Evolutionary conservation across 2,329 filamentous ascomycete species (phyloP), one percentile per base, ranked within the genome.

Genomic region (Arachnopeziza araneosa): DNA sequence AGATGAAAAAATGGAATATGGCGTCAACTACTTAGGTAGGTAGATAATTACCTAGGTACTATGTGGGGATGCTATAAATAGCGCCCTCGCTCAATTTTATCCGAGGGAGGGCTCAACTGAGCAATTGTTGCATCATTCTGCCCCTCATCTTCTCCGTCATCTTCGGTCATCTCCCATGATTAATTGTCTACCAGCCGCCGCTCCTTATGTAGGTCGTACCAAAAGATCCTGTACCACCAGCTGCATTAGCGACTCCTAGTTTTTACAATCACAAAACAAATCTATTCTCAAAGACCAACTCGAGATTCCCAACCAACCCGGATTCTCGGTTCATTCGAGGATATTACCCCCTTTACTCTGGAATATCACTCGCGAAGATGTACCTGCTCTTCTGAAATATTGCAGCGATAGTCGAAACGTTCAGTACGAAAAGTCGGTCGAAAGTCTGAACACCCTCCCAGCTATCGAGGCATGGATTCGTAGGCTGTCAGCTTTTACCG

Each of bases 401-500:
- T 55, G 24, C 32, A 54, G 23, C 36, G 51, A 55, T 14, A 14
- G 26, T 23, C 36, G 36, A 52, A 59, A 59, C 7, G 57, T 55
- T 10, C 23, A 52, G 52, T 30, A 51, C 14, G 57, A 59, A 24
- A 48, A 19, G 9, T 59, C 52, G 21, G 57, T 59, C 23, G 24
- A 24, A 12, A 24, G n/a, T n/a, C 23, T 58, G 2, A 32, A 50
- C 10, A 56, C 54, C 7, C 54, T 51, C 5, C 7, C 54, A 12
- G 50, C 14, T 26, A 36, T 60, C 8, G 50, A 50, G 10, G 8
- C 17, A 7, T 44, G 55, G 17, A 24, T 55, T 30, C 26, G 19
- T 22, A 21, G 30, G 30, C 62, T 56, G 64, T 67, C 21, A 60
- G 44, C 50, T 63, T 44, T 52, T 19, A 58, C 52, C 0, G 21